A percentile compares a stretch with the other conserved stretches of the same genome.
These are phyloP conservation scores for Sugiyamaella neomexicana DNA, from an alignment of 1,139 yeast genomes.

Conservation along the genomic window DNA sequence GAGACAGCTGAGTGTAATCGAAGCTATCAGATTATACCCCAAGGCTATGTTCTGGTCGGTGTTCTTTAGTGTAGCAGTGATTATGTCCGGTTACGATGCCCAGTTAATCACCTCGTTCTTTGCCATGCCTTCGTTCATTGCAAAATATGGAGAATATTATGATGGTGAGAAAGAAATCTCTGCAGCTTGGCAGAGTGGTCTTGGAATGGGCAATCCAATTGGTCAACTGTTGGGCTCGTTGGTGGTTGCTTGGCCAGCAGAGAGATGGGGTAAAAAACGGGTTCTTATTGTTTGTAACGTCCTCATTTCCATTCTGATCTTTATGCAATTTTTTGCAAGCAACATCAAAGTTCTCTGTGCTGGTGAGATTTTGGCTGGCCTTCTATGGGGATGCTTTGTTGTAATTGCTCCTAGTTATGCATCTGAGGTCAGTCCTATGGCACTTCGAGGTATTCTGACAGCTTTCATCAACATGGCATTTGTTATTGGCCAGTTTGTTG, in stretches of 20 bases:
- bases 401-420: slow-evolving; percentile 49
- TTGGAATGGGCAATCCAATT: slow-evolving; percentile 20
- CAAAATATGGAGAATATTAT: slow-evolving; percentile 43
- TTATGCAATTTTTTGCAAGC: slow-evolving; percentile 48
- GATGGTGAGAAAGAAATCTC: slow-evolving; percentile 43
- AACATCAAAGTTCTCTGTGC: slow-evolving; percentile 41
- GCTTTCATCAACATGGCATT: slow-evolving; percentile 44
- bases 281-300: slow-evolving; percentile 41
- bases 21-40: slow-evolving; percentile 42
- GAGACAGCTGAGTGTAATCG: slow-evolving; percentile 32
- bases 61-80: slow-evolving; percentile 45
- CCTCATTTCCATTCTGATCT: slow-evolving; percentile 38
- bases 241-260: slow-evolving; percentile 35
- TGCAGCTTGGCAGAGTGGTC: slow-evolving; percentile 38
- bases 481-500: slow-evolving; percentile 47
- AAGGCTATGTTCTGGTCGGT: slow-evolving; percentile 51
- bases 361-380: slow-evolving; percentile 47
- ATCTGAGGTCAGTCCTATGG: slow-evolving; percentile 50
- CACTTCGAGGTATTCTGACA: slow-evolving; percentile 46
- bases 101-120: slow-evolving; percentile 45
- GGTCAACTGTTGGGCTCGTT: slow-evolving; percentile 25
- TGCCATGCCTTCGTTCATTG: slow-evolving; percentile 46
- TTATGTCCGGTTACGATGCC: slow-evolving; percentile 54
- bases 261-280: slow-evolving; percentile 50
- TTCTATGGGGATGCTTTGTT: slow-evolving; percentile 50